Conservation (phyloP, 164 flowering plant species). For the Umbilicus rupestris region DNA sequence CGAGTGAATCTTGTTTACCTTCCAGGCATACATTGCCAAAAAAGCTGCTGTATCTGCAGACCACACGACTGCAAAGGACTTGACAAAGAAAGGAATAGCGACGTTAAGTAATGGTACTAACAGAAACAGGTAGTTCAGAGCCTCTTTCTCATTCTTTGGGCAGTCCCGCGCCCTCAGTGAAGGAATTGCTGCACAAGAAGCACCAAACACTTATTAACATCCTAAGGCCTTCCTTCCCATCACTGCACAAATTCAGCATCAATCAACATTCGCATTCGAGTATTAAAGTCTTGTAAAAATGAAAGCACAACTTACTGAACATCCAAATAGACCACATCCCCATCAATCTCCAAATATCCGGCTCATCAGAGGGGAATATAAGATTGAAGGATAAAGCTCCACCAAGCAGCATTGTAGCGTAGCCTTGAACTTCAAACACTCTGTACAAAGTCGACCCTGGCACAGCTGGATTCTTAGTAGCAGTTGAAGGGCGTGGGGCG, state of each 20-base stretch:
- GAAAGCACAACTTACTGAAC: conserved; percentile 68
- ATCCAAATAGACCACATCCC: conserved; percentile 99
- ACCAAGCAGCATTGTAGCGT: conserved; percentile 76
- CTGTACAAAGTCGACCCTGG: conserved; percentile 75
- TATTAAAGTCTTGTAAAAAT: neutral
- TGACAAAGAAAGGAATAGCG: conserved; percentile 76
- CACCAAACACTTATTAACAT: neutral
- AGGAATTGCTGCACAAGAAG: conserved; percentile 64
- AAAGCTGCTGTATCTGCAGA: conserved; percentile 84
- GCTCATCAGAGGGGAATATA: conserved; percentile 82
- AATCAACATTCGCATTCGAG: neutral
- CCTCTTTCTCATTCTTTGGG: conserved; percentile 94
- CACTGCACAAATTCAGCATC: too few relatives aligned
- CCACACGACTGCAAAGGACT: conserved; percentile 91
- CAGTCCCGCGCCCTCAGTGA: conserved; percentile 95
- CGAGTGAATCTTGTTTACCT: conserved; percentile 65
- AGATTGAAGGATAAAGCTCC: conserved; percentile 92
- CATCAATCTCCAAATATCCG: conserved; percentile 95
- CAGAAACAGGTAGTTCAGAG: conserved; percentile 88
- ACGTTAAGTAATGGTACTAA: conserved; percentile 77
- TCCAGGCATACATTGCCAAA: conserved; percentile 93
- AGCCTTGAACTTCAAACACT: conserved; percentile 91
- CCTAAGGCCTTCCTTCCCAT: too few relatives aligned
- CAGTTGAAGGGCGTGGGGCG: conserved; percentile 96
- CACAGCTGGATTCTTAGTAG: conserved; percentile 81